phyloP scores from a whole-genome alignment of 2,329 filamentous ascomycete genomes.

The Gaeumannomyces sp. region DNA sequence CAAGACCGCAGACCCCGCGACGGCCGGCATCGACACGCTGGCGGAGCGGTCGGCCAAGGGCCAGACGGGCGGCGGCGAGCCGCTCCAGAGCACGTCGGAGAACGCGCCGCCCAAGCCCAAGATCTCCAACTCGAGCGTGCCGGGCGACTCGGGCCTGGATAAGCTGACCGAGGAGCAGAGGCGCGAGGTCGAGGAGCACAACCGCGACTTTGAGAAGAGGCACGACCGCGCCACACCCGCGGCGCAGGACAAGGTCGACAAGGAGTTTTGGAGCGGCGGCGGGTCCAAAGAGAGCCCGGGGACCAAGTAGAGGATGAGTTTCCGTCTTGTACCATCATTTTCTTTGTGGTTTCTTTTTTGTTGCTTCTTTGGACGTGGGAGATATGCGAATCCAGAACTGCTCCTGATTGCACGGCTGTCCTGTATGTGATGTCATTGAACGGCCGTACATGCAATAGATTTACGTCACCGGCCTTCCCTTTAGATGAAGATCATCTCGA shows the following conservation, averaged over 20 bases:
- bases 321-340: not conserved
- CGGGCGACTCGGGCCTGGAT: constrained; percentile 23
- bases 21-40: constrained; percentile 22
- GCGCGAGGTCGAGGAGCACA: constrained; percentile 52
- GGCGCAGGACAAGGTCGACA: constrained; percentile 44
- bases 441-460: not conserved
- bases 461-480: not conserved
- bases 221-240: constrained; percentile 40
- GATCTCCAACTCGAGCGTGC: constrained; percentile 41
- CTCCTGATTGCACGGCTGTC: too few relatives aligned
- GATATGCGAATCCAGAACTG: not conserved
- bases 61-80: constrained; percentile 32
- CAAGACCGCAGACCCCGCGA: constrained; percentile 5
- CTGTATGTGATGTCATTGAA: not conserved
- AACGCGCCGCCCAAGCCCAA: constrained; percentile 41
- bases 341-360: not conserved
- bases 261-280: constrained; percentile 43
- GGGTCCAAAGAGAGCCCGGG: constrained; percentile 22
- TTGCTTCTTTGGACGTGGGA: too few relatives aligned
- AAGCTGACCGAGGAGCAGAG: constrained; percentile 44
- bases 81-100: constrained; percentile 25
- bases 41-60: constrained; percentile 26
- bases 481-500: not conserved
- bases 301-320: not conserved
- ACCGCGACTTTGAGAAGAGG: constrained; percentile 48